These are phyloP conservation scores for Ceratobasidium sp. DNA, from an alignment of 1,284 basidiomycete species.

Conservation along the genomic window DNA sequence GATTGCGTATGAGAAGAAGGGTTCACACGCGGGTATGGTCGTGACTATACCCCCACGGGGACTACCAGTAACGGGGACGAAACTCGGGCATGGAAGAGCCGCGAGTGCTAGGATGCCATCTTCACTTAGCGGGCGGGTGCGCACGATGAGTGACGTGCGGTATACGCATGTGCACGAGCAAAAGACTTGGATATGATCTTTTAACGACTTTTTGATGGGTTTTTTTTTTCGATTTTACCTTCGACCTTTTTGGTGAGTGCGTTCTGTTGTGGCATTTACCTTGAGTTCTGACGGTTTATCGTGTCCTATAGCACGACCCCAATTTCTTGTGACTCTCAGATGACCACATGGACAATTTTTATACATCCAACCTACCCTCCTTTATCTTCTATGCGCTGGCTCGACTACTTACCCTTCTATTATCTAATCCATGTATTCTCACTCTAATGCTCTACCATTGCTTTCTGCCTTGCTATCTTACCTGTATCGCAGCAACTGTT, in stretches of 20 bases:
- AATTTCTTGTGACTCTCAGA: slow-evolving; percentile 1
- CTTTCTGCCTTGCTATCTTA: background rate
- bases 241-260: slow-evolving; percentile 29
- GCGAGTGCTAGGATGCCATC: background rate
- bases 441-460: background rate
- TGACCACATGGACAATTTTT: background rate
- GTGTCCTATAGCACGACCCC: background rate
- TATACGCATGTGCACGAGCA: slow-evolving; percentile 8
- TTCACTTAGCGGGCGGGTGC: background rate
- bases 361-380: background rate
- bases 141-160: slow-evolving; percentile 33
- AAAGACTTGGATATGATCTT: slow-evolving; percentile 26
- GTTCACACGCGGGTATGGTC: slow-evolving; percentile 35
- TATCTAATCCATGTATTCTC: background rate
- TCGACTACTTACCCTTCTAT: background rate
- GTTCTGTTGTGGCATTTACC: background rate
- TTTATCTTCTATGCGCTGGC: background rate
- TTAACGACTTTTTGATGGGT: background rate
- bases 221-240: slow-evolving; percentile 15
- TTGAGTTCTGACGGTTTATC: background rate
- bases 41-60: slow-evolving; percentile 29
- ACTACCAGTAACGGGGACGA: background rate
- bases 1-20: slow-evolving; percentile 34
- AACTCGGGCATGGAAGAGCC: background rate
- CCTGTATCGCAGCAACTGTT: background rate